phyloP scores from a whole-genome alignment of 2,329 filamentous ascomycete genomes.

The Pseudofabraea citricarpa region DNA sequence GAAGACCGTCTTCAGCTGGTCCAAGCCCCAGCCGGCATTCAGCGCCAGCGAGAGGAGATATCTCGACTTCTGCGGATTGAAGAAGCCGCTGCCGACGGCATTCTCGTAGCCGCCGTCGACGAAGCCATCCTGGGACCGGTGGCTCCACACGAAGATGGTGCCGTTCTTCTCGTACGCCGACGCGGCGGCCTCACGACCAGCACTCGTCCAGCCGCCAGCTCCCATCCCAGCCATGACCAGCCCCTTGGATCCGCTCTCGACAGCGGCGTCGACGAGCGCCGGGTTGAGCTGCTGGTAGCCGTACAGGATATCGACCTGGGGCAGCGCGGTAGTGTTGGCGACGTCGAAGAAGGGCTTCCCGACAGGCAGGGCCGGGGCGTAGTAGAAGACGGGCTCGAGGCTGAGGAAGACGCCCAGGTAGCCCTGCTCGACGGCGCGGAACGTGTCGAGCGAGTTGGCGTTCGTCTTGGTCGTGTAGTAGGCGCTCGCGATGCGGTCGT shows the following conservation, averaged over 20 bases:
- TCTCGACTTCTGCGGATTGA: conserved; percentile 6
- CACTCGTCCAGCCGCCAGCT: conserved; percentile 3
- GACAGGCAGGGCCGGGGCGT: conserved; percentile 42
- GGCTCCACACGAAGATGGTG: conserved; percentile 1
- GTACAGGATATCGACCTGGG: conserved; percentile 52
- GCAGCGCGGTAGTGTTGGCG: conserved; percentile 33
- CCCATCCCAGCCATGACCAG: conserved; percentile 6
- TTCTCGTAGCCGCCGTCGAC: background rate
- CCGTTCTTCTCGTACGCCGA: conserved; percentile 1
- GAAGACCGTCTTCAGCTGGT: no score
- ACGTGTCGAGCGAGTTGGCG: conserved; percentile 59
- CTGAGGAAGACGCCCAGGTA: conserved; percentile 54
- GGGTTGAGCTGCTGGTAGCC: conserved; percentile 48
- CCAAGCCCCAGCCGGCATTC: conserved; percentile 4
- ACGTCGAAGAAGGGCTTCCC: conserved; percentile 41
- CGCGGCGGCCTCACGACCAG: background rate
- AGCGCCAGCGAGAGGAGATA: conserved; percentile 2
- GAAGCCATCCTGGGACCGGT: conserved; percentile 3
- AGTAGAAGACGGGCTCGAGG: conserved; percentile 56
- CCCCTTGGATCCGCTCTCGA: conserved; percentile 47
- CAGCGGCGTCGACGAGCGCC: conserved; percentile 40
- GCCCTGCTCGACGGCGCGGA: conserved; percentile 52
- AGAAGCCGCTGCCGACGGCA: conserved; percentile 3
- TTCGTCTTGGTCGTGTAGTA: conserved; percentile 59
- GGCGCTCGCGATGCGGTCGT: conserved; percentile 54